Base-by-base conservation (phyloP, 1,284 basidiomycete species). In the Pterulicium gracile region DNA sequence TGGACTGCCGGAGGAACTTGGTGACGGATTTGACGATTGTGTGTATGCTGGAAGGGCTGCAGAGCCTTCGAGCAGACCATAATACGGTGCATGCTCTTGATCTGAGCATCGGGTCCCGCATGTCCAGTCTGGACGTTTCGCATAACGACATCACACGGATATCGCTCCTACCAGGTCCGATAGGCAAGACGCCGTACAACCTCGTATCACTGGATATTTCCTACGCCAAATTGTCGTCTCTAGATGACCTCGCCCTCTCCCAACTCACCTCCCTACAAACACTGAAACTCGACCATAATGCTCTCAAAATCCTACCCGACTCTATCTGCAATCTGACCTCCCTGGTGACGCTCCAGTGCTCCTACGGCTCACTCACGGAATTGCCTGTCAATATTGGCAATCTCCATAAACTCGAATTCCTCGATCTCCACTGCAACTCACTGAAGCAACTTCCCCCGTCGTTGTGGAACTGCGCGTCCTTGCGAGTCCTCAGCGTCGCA, bases 341-440 rank as follows among this genome's bases (percentile, higher is more conserved):
- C 47, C 79, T 99, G 20, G 72, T 81, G 54, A 69, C 68, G 1
- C 75, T 99, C 2, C 87, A 86, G 3, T 92, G 90, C 58, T 90
- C 88, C 42, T 91, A 97, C 62, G 98, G 98, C 63, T 76, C 85
- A 55, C 74, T 99, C 4, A 79, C 80, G 42, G 66, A 73, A 14
- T 69, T 98, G 0, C 96, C 96, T 0, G 64, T 73, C 13, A 80
- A 77, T 34, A 82, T 98, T 44, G 91, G 92, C 20, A 68, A 71
- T 14, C 69, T 98, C 46, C 77, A 79, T 61, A 81, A 78, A 45
- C 75, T 98, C n/a, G 75, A 81, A 53, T 68, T 66, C 2, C 71
- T 98, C 39, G 88, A 96, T 55, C 81, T 87, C 2, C 94, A 96
- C 59, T 94, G 93, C 61, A 99, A 98, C 67, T 89, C 88, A 55